Base-by-base conservation (phyloP, 768 basidiomycete species). In the Austroboletus eburneus region DNA sequence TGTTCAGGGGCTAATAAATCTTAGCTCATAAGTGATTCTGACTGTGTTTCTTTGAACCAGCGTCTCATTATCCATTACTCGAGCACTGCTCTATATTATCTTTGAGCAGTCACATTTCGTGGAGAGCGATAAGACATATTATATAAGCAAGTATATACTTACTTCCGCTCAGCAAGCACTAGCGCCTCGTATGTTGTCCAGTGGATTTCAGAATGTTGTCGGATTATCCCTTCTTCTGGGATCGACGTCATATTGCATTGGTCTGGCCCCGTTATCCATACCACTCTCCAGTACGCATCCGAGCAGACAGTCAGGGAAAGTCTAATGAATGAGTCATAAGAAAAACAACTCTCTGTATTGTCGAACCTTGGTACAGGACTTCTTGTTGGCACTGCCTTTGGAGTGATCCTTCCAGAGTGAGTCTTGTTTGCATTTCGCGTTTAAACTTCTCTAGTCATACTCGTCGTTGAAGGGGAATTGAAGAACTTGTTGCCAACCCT, bases 371-470 rank as follows among this genome's bases (percentile, higher is more conserved):
- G 90, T 10, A 87, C 87, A 8, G 94, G 94, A 10, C 70, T 97
- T 10, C 74, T 98, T 16, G 76, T 96, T 13, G 94, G 94, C 4
- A 86, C 94, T 3, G 91, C 91, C 0, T 68, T 97, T 52, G 90
- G 90, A 12, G 81, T 98, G 21, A 91, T 97, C 52, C 84, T 97
- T 43, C 94, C 95, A 30, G 94, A 96, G 87, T 93, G 67, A 64
- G 87, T 82, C 14, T 24, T 30, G 13, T 17, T n/a, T 5, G 20
- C 25, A 29, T 37, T 21, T 6, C 14, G 9, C 9, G 20, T 46
- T 41, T 8, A 23, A 38, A 16, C 18, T 24, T 5, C 24, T 42
- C 12, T 7, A 20, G 29, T 41, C 27, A 49, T 45, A 36, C 35
- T 24, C 37, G 14, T 33, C 24, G 21, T 44, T n/a, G 23, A 58